Base-by-base conservation (phyloP, 2,329 filamentous ascomycete genomes). In the Fusarium continuum region DNA sequence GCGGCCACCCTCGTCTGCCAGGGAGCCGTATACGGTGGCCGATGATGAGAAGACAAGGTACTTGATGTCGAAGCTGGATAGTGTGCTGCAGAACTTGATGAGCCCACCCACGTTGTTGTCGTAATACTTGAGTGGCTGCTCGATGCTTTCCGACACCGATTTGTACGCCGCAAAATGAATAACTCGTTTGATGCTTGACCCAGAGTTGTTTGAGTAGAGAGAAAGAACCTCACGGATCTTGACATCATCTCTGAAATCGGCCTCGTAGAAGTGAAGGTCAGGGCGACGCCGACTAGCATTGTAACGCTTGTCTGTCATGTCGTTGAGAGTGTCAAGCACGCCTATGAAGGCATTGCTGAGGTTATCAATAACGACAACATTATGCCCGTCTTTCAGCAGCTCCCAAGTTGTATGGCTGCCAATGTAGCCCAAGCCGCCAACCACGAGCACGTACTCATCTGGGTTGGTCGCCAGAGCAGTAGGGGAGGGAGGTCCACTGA, bases 81-180 rank as follows among this genome's bases (percentile, higher is more conserved):
- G 14, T 79, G 68, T 85, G 85, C 56, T 85, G 82, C 55, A 87
- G 80, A 41, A 90, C 79, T 34, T 38, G 28, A 54, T 52, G 6
- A 90, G 76, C 1, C 87, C 88, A 65, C 82, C 83, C 26, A 90
- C 85, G 58, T 90, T 90, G 77, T 90, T 90, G 56, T 81, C 80
- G 74, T 90, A 90, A 74, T 90, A 90, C 55, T 83, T 82, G 52
- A 90, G 74, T 1, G 87, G 87, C 10, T 61, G 55, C 80, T 76
- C 22, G 76, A 89, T 88, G 36, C 85, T 88, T 66, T 90, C 87
- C 22, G 82, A 82, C 0, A 89, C 86, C 3, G 87, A 85, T 72
- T 90, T 90, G 78, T 85, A 85, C 2, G 88, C 88, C 13, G 88
- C 88, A 64, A 90, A 90, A 69, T 90, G 88, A 54, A 90, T 88